Evolutionary conservation across 306 rosid species (phyloP).

Genomic region (Lathyrus tuberosus): DNA sequence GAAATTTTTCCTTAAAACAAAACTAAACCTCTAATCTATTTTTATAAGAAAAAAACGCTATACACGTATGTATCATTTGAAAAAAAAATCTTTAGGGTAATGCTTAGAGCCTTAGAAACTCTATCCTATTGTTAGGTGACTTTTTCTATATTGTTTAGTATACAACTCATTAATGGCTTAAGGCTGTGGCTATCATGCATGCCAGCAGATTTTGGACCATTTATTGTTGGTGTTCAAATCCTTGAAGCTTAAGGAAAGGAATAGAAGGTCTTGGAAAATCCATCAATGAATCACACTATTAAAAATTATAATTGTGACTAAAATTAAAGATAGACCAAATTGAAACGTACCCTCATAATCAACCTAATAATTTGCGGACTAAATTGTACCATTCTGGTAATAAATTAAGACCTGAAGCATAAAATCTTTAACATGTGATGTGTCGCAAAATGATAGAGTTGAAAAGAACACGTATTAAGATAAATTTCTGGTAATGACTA

Average conservation of each 20-base stretch:
- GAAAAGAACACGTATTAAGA: slow-evolving; percentile 39
- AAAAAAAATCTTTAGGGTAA: too few relatives aligned
- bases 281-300: not conserved
- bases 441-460: slow-evolving; percentile 39
- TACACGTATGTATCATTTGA: too few relatives aligned
- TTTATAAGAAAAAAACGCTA: too few relatives aligned
- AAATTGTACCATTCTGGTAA: not conserved
- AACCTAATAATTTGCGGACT: not conserved
- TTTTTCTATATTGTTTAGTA: not conserved
- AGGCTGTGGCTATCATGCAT: not conserved
- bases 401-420: slow-evolving; percentile 15
- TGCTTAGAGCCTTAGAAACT: not conserved
- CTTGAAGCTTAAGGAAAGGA: not conserved
- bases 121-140: not conserved
- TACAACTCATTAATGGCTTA: not conserved
- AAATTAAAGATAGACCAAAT: not conserved
- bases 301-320: not conserved
- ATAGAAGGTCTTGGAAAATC: not conserved
- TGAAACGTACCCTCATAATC: not conserved
- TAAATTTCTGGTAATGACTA: slow-evolving; percentile 20
- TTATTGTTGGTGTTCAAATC: not conserved
- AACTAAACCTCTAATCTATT: too few relatives aligned
- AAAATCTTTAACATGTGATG: slow-evolving; percentile 1
- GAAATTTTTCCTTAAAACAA: too few relatives aligned
- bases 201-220: slow-evolving; percentile 1